Evolutionary conservation across 2,329 filamentous ascomycete genomes (phyloP), one percentile per base, ranked within the genome.

Genomic region (Nakataea oryzae): DNA sequence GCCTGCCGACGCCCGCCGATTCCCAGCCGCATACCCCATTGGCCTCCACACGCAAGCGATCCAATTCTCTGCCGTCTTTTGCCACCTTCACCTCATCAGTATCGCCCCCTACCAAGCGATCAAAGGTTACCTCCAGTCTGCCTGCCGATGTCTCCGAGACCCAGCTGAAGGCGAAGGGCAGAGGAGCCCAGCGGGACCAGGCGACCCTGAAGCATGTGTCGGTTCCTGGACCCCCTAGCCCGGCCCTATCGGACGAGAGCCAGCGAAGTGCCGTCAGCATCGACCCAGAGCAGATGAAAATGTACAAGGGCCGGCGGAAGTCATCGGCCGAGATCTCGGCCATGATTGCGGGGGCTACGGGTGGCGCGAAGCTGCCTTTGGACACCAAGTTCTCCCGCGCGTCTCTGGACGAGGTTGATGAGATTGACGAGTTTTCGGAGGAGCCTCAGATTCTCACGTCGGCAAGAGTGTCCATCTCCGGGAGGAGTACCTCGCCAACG

Each of bases 361-460:
- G 75, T 64, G 71, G 74, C 74, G 71, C 74, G 55, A 54, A 27
- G 17, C n/a, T 41, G 6, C 13, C 24, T 21, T 32, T 41, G 17
- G 60, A 59, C 47, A 21, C n/a, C 54, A 29, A 27, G 54, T 54
- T 27, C 29, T 61, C 24, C 56, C 61, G n/a, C 26, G 61, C 17
- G 28, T 61, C n/a, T 34, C 27, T 30, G 26, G 62, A 64, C 26
- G 54, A 64, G 6, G 60, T 61, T 70, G 66, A 83, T 66, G 72
- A 86, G 66, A 62, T 79, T 67, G 67, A 81, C 70, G 65, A 82
- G 67, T 74, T 85, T 76, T 70, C 83, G 70, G 81, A 89, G 78
- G 78, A 83, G 67, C 80, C 82, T 2, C 76, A 84, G 66, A 82
- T 86, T 32, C 65, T 86, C 62, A 85, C 80, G 0, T 83, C 82